A percentile compares a stretch with the other conserved stretches of the same genome.
Conservation (phyloP, 2,329 filamentous ascomycete genomes). For the Teratosphaeria nubilosa region DNA sequence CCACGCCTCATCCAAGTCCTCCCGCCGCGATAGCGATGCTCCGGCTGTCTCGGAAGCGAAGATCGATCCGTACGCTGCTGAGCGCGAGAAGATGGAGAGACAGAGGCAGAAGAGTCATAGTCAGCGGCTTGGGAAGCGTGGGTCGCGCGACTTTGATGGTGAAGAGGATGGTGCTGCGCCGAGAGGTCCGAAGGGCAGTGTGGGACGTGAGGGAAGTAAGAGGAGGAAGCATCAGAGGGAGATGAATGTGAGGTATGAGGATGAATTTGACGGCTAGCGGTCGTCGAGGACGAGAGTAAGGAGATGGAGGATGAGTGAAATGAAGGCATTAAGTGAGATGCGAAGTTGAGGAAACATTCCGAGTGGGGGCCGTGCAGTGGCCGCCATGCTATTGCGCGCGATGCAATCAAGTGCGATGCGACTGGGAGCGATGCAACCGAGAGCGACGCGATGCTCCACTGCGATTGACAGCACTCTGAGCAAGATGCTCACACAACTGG, state of each 20-base stretch:
- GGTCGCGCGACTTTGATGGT: slow-evolving; percentile 18
- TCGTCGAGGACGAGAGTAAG: background rate
- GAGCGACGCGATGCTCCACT: too few species aligned
- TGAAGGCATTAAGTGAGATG: background rate
- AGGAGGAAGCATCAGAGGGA: slow-evolving; percentile 2
- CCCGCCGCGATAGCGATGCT: background rate
- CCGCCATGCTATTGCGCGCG: too few species aligned
- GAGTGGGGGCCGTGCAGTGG: background rate
- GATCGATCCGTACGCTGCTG: slow-evolving; percentile 24
- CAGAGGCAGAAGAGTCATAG: slow-evolving; percentile 54
- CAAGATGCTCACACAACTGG: too few species aligned
- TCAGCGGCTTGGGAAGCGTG: slow-evolving; percentile 33
- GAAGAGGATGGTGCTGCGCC: slow-evolving; percentile 20
- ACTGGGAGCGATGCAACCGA: too few species aligned
- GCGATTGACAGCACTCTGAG: too few species aligned
- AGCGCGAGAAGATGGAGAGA: slow-evolving; percentile 41
- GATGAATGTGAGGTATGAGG: slow-evolving; percentile 7
- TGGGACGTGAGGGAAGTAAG: background rate
- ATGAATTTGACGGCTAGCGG: slow-evolving; percentile 3
- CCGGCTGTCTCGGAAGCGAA: slow-evolving; percentile 6
- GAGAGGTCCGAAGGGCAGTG: slow-evolving; percentile 41
- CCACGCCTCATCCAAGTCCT: background rate
- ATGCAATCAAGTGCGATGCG: too few species aligned
- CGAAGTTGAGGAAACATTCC: too few species aligned
- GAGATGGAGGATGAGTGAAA: background rate